A percentile compares a stretch with the other conserved stretches of the same genome.
phyloP scores from a whole-genome alignment of 345 rosid species.

The Citrus unshiu region DNA sequence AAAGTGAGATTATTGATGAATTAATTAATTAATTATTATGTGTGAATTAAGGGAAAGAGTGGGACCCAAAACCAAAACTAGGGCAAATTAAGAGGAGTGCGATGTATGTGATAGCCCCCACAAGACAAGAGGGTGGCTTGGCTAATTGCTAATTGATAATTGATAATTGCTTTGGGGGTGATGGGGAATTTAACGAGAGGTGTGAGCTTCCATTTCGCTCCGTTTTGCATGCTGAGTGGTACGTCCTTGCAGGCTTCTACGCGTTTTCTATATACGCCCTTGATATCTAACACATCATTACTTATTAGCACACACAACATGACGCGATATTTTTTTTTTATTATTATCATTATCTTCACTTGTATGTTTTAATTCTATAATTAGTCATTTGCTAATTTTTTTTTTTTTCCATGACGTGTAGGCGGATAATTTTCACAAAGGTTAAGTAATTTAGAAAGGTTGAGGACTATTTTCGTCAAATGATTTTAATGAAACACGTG shows the following conservation, averaged over 20 bases:
- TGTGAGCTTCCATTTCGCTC: constrained; percentile 41
- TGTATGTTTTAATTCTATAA: neutral
- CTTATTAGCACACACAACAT: neutral
- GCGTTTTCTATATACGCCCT: constrained; percentile 19
- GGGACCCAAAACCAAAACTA: constrained; percentile 3
- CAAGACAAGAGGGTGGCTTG: neutral
- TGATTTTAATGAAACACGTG: neutral
- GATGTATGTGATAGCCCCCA: neutral
- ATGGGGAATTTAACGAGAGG: constrained; percentile 19
- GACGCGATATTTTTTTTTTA: neutral
- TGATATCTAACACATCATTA: neutral
- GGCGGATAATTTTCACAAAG: neutral
- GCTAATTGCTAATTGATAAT: neutral
- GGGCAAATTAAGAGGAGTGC: neutral
- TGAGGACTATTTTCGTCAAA: neutral
- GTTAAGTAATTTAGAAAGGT: neutral
- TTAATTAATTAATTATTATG: neutral
- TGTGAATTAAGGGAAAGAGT: neutral
- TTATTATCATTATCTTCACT: neutral
- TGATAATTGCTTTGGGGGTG: neutral
- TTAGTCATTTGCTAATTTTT: neutral
- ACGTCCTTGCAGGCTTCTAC: constrained; percentile 6
- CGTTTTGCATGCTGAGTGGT: constrained; percentile 25
- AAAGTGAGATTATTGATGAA: neutral
- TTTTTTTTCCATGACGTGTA: neutral